phyloP scores from a whole-genome alignment of 768 basidiomycete genomes.

The Termitomyces sp. region DNA sequence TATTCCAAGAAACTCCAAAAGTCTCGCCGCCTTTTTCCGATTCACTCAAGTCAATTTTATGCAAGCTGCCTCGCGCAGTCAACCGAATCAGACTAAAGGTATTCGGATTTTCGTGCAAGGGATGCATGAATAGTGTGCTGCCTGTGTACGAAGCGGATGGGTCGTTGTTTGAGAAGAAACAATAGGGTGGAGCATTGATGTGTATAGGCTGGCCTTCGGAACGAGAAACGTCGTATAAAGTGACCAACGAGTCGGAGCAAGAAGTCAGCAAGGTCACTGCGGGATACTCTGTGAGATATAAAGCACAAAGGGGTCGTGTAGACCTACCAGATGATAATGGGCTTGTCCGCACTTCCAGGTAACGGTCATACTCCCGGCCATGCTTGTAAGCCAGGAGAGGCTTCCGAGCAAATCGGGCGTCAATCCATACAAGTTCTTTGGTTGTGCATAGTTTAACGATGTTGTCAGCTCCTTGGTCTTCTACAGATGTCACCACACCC shows the following conservation, averaged over 20 bases:
- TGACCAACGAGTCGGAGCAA: slow-evolving; percentile 49
- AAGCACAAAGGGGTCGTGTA: not conserved
- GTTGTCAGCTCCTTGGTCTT: slow-evolving; percentile 34
- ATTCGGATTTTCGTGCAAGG: slow-evolving; percentile 16
- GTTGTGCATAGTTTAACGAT: slow-evolving; percentile 57
- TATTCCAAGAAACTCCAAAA: slow-evolving; percentile 30
- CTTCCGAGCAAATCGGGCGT: slow-evolving; percentile 49
- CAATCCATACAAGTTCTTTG: slow-evolving; percentile 63
- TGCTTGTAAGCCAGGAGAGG: slow-evolving; percentile 64
- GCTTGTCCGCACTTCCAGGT: slow-evolving; percentile 40
- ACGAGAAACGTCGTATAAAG: slow-evolving; percentile 58
- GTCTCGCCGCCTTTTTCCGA: slow-evolving; percentile 12
- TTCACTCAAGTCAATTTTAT: slow-evolving; percentile 34
- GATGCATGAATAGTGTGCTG: slow-evolving; percentile 29
- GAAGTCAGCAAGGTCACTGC: slow-evolving; percentile 59
- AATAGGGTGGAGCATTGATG: slow-evolving; percentile 38
- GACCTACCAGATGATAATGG: slow-evolving; percentile 28
- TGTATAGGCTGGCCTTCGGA: slow-evolving; percentile 37
- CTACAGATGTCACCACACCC: slow-evolving; percentile 51
- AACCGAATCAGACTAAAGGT: slow-evolving; percentile 40
- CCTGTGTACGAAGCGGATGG: slow-evolving; percentile 23
- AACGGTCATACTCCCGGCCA: slow-evolving; percentile 53
- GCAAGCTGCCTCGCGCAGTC: slow-evolving; percentile 41
- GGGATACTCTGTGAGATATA: slow-evolving; percentile 18
- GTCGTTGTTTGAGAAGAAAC: slow-evolving; percentile 27